A percentile compares a stretch with the other conserved stretches of the same genome.
Conservation (phyloP, 139 green algal species). For the Picochlorum sp. region DNA sequence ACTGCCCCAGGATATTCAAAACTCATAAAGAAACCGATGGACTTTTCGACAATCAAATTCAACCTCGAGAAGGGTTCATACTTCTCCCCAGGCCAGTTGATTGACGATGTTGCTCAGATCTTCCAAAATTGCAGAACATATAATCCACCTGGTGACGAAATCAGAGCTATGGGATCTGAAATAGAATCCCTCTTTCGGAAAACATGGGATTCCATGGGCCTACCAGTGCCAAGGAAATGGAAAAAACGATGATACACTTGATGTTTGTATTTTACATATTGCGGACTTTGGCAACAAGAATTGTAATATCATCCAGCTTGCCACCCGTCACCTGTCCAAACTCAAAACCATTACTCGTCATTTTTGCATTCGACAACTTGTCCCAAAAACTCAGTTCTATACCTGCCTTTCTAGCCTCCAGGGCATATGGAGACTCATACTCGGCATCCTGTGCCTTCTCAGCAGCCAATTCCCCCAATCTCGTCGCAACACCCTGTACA, state of each 20-base stretch:
- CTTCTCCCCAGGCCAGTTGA: neutral
- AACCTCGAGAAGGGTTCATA: neutral
- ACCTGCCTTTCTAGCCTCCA: conserved; percentile 57
- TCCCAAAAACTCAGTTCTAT: conserved; percentile 70
- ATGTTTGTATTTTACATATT: conserved; percentile 10
- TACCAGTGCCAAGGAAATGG: conserved; percentile 1
- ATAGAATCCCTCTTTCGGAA: conserved; percentile 3
- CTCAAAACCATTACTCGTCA: conserved; percentile 42
- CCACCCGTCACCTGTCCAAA: conserved; percentile 50
- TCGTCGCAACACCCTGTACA: conserved; percentile 32
- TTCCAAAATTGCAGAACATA: conserved; percentile 11
- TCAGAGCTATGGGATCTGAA: conserved; percentile 1
- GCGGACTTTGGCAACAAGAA: conserved; percentile 58
- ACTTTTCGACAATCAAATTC: conserved; percentile 8
- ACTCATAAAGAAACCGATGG: conserved; percentile 12
- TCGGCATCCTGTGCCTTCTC: conserved; percentile 34
- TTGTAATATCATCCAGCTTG: conserved; percentile 85
- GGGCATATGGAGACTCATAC: conserved; percentile 66
- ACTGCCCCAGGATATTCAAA: conserved; percentile 14
- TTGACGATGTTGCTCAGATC: conserved; percentile 3
- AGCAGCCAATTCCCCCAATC: conserved; percentile 37
- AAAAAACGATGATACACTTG: conserved; percentile 1
- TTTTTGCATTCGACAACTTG: conserved; percentile 46
- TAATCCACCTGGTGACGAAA: conserved; percentile 2
- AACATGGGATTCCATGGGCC: conserved; percentile 3